phyloP scores from a whole-genome alignment of 2,329 filamentous ascomycete genomes.

The Phoma sp. region DNA sequence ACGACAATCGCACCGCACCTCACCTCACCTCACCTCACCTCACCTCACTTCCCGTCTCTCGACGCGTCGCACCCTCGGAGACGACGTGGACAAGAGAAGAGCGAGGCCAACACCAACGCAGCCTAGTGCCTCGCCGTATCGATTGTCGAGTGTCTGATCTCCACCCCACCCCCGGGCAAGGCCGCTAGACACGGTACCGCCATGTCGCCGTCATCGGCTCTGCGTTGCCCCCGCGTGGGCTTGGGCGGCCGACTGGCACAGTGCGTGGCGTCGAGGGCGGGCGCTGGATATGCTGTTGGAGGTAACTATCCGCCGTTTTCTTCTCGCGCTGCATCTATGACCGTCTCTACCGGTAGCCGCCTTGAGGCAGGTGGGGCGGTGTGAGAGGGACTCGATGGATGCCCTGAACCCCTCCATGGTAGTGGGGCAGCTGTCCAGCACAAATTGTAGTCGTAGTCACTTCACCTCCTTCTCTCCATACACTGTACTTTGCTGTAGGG shows the following conservation, averaged over 20 bases:
- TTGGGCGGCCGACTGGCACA: background rate
- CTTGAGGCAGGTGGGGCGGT: background rate
- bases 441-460: background rate
- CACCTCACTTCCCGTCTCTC: too few species aligned
- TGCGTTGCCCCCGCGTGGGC: slow-evolving; percentile 1
- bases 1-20: too few species aligned
- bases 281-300: background rate
- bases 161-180: background rate
- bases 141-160: background rate
- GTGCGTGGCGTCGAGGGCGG: background rate
- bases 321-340: background rate
- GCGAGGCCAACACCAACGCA: background rate
- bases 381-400: background rate
- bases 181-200: background rate
- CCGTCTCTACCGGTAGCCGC: background rate
- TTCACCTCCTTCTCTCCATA: background rate
- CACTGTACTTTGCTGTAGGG: background rate
- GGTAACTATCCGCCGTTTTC: background rate
- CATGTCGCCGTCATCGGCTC: slow-evolving; percentile 47
- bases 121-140: background rate
- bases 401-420: slow-evolving; percentile 9
- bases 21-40: too few species aligned
- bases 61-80: too few species aligned
- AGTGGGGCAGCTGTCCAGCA: slow-evolving; percentile 5
- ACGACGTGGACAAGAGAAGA: too few species aligned